phyloP scores from a whole-genome alignment of 140 eudicot species.

The Oenanthe javanica region DNA sequence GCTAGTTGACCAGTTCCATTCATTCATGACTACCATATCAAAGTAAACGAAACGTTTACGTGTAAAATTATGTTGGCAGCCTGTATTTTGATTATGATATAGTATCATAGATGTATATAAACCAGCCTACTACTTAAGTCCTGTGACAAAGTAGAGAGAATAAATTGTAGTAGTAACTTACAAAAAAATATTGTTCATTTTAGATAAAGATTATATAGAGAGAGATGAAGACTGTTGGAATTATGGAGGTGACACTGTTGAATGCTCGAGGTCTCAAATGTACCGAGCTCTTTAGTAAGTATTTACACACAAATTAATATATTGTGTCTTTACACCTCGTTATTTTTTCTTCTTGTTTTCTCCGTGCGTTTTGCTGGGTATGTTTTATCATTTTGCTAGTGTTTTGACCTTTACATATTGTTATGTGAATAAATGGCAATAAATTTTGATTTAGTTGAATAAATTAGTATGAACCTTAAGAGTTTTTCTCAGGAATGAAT shows the following conservation, averaged over 20 bases:
- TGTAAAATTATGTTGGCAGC: not conserved
- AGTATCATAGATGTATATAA: not conserved
- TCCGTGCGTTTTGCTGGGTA: not conserved
- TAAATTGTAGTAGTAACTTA: not conserved
- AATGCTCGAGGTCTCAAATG: constrained; percentile 18
- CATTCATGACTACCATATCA: not conserved
- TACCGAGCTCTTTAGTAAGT: constrained; percentile 17
- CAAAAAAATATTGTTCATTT: not conserved
- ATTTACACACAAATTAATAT: not conserved
- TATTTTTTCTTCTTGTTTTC: not conserved
- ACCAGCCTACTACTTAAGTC: not conserved
- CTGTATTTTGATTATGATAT: not conserved
- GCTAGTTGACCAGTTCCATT: not conserved
- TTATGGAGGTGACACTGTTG: constrained; percentile 24
- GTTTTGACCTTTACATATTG: not conserved
- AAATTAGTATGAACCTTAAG: too few species aligned
- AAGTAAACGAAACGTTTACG: not conserved
- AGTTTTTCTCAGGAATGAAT: too few species aligned
- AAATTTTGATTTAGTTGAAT: too few species aligned
- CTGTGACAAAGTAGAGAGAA: not conserved
- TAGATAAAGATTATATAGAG: not conserved
- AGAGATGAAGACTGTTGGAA: constrained; percentile 13
- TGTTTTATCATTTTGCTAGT: not conserved
- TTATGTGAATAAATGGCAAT: too few species aligned
- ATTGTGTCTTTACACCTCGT: too few species aligned